phyloP scores from a whole-genome alignment of 352 stramenopile genomes.

The Phytopythium cucurbitacearum region DNA sequence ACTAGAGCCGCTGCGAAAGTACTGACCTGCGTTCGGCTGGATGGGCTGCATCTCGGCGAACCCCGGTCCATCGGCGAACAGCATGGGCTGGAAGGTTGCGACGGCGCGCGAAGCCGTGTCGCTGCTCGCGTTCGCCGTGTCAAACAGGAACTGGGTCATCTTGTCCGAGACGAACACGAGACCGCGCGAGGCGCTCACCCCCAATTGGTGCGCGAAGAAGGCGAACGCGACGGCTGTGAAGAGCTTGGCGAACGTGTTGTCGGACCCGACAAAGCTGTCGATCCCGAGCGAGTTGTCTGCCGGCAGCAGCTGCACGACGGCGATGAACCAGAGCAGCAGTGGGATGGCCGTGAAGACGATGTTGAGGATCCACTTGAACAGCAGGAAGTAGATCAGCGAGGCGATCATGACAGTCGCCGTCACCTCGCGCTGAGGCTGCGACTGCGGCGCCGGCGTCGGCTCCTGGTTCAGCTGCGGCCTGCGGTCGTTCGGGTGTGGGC shows the following conservation, averaged over 20 bases:
- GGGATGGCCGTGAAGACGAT: slow-evolving; percentile 48
- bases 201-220: slow-evolving; percentile 62
- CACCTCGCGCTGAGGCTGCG: slow-evolving; percentile 24
- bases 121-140: background rate
- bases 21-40: background rate
- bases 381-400: slow-evolving; percentile 64
- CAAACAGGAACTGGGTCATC: slow-evolving; percentile 37
- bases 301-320: slow-evolving; percentile 34
- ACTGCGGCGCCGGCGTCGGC: background rate
- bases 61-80: background rate
- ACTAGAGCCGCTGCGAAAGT: background rate
- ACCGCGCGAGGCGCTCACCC: slow-evolving; percentile 31
- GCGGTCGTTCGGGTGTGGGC: background rate
- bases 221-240: slow-evolving; percentile 47
- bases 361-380: slow-evolving; percentile 65
- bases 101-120: background rate
- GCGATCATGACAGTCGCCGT: slow-evolving; percentile 57
- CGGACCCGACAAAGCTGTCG: slow-evolving; percentile 15
- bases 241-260: slow-evolving; percentile 12
- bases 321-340: slow-evolving; percentile 39
- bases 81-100: slow-evolving; percentile 4
- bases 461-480: no score
- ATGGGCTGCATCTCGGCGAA: slow-evolving; percentile 5
- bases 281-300: slow-evolving; percentile 7
- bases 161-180: slow-evolving; percentile 48